These are phyloP conservation scores for Geranium rotundifolium DNA, from an alignment of 345 rosid species.

Conservation along the genomic window DNA sequence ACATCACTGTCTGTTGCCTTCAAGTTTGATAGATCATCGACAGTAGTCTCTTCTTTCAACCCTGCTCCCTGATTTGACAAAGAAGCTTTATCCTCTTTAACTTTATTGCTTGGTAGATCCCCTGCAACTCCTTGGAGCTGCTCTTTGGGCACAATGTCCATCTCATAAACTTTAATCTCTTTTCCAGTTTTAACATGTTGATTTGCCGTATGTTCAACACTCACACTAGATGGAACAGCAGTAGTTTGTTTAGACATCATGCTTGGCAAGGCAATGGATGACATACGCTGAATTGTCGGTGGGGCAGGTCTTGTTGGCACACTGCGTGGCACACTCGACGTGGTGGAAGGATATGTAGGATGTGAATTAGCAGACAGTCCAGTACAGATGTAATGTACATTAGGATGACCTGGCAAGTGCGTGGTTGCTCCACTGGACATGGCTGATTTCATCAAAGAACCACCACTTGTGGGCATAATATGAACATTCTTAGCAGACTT, in stretches of 20 bases:
- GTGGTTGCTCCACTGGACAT: conserved; percentile 21
- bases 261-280: conserved; percentile 21
- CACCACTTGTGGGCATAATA: conserved; percentile 35
- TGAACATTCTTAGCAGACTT: conserved; percentile 48
- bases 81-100: conserved; percentile 14
- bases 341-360: conserved; percentile 16
- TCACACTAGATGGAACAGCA: conserved; percentile 12
- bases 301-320: conserved; percentile 26
- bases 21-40: conserved; percentile 9
- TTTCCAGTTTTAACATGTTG: conserved; percentile 17
- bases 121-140: conserved; percentile 17
- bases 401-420: conserved; percentile 26
- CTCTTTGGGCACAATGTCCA: conserved; percentile 15
- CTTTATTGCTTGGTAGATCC: conserved; percentile 11
- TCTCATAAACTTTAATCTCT: conserved; percentile 14
- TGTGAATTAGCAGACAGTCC: conserved; percentile 18
- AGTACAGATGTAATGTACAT: conserved; percentile 16
- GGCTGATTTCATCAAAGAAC: conserved; percentile 28
- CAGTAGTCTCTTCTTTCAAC: conserved; percentile 13
- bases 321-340: conserved; percentile 16
- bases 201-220: conserved; percentile 15
- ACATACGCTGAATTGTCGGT: conserved; percentile 15
- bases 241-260: conserved; percentile 16
- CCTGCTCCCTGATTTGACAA: conserved; percentile 17
- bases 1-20: conserved; percentile 14